These are phyloP conservation scores for Aspergillus aculeatus DNA, from an alignment of 2,329 filamentous ascomycete genomes.

Conservation along the genomic window DNA sequence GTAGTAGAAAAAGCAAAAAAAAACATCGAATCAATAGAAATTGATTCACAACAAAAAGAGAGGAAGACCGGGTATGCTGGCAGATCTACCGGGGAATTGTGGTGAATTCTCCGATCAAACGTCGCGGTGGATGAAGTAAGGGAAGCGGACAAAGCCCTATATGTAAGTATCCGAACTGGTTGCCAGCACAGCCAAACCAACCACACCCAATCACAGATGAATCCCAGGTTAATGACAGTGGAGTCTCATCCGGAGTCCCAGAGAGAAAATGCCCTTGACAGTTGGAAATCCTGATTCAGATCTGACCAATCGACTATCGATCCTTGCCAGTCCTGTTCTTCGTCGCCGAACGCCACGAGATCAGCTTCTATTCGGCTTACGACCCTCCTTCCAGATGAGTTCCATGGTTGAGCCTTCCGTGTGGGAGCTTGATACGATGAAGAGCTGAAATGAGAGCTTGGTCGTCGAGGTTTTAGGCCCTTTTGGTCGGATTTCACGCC, in stretches of 20 bases:
- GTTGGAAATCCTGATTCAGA: not conserved
- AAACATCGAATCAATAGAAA: not conserved
- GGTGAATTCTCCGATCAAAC: constrained; percentile 14
- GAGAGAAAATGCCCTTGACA: not conserved
- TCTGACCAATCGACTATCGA: not conserved
- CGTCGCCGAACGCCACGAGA: not conserved
- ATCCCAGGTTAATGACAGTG: not conserved
- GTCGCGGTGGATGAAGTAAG: constrained; percentile 5
- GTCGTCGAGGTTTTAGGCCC: constrained; percentile 1
- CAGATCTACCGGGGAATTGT: constrained; percentile 1
- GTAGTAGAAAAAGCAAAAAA: not conserved
- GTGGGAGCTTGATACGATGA: constrained; percentile 8
- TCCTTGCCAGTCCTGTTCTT: not conserved
- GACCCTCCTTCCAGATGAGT: not conserved
- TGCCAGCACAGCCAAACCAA: constrained; percentile 15
- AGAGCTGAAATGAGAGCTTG: not conserved
- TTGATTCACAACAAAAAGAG: too few relatives aligned
- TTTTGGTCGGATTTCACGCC: constrained; percentile 14
- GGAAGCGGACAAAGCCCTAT: constrained; percentile 26
- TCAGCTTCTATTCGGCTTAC: not conserved
- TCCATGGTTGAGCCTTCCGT: not conserved
- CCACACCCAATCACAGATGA: constrained; percentile 3
- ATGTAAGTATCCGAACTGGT: constrained; percentile 28
- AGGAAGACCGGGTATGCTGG: not conserved
- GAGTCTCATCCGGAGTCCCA: not conserved